A percentile compares a stretch with the other conserved stretches of the same genome.
Conservation (phyloP, 495 filamentous ascomycete species). For the Aspergillus leporis region DNA sequence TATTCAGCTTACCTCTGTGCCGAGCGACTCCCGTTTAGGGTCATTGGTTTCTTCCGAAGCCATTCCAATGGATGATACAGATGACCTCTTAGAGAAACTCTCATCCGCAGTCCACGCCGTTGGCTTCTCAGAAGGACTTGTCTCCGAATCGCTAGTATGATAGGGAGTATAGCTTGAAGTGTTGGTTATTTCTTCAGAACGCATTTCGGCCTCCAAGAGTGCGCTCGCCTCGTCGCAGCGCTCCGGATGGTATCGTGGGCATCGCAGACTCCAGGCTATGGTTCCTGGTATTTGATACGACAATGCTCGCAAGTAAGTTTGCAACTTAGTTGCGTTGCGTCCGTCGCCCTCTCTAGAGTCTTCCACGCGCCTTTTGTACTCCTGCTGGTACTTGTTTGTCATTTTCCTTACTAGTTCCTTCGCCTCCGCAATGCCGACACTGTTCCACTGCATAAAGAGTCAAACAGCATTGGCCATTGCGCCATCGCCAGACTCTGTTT, state of each 20-base stretch:
- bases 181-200: too few species aligned
- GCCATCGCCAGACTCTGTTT: slow-evolving; percentile 4
- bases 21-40: background rate
- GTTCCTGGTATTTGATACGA: slow-evolving; percentile 26
- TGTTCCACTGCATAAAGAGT: slow-evolving; percentile 27
- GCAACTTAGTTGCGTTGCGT: slow-evolving; percentile 10
- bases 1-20: slow-evolving; percentile 10
- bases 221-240: slow-evolving; percentile 11
- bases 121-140: slow-evolving; percentile 3
- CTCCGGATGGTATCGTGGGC: slow-evolving; percentile 27
- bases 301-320: slow-evolving; percentile 17
- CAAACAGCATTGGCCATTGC: slow-evolving; percentile 28
- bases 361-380: slow-evolving; percentile 16
- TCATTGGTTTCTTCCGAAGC: background rate
- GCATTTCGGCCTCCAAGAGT: slow-evolving; percentile 5
- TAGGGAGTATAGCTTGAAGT: background rate
- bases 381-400: slow-evolving; percentile 19
- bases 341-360: slow-evolving; percentile 13
- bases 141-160: background rate
- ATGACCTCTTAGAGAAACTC: slow-evolving; percentile 7
- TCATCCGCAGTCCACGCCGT: slow-evolving; percentile 10
- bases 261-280: slow-evolving; percentile 26
- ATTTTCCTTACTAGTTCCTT: slow-evolving; percentile 18
- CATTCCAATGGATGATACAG: slow-evolving; percentile 5
- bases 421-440: slow-evolving; percentile 15